Evolutionary conservation across 208 protist genomes (phyloP).

Genomic region (Novymonas esmeraldas): DNA sequence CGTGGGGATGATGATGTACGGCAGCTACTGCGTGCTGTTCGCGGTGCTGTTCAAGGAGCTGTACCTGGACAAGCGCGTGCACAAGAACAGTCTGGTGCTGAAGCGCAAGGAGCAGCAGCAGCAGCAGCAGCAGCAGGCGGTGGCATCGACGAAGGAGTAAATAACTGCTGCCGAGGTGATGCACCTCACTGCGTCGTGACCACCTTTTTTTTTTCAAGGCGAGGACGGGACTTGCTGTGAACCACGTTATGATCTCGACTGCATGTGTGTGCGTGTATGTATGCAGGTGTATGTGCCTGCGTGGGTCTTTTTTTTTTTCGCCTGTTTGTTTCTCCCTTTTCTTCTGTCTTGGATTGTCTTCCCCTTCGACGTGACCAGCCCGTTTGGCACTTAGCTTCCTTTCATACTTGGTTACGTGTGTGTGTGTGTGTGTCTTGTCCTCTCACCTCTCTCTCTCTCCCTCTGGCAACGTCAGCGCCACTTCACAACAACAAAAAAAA

Average conservation of each 20-base stretch:
- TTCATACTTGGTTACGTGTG: not conserved
- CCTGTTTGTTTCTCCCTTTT: not conserved
- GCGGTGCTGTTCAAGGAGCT: slow-evolving; percentile 59
- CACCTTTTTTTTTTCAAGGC: no score
- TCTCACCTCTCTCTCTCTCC: no score
- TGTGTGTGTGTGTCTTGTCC: not conserved
- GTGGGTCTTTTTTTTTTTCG: not conserved
- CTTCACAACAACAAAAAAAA: no score
- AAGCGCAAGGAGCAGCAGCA: slow-evolving; percentile 4
- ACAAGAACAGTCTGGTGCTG: slow-evolving; percentile 28
- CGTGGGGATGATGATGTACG: slow-evolving; percentile 81
- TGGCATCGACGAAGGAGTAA: not conserved
- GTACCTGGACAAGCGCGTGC: slow-evolving; percentile 27
- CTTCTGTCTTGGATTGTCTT: not conserved
- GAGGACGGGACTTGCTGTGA: no score
- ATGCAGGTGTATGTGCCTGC: not conserved
- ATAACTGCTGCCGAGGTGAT: not conserved
- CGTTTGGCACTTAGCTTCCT: no score
- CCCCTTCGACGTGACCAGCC: no score
- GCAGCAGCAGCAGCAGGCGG: no score
- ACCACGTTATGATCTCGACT: no score
- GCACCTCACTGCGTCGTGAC: not conserved
- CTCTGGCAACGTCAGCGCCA: no score
- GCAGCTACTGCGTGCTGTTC: slow-evolving; percentile 86
- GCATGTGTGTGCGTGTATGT: not conserved